These are phyloP conservation scores for Marasmius sp. DNA, from an alignment of 1,284 basidiomycete species.

Conservation along the genomic window DNA sequence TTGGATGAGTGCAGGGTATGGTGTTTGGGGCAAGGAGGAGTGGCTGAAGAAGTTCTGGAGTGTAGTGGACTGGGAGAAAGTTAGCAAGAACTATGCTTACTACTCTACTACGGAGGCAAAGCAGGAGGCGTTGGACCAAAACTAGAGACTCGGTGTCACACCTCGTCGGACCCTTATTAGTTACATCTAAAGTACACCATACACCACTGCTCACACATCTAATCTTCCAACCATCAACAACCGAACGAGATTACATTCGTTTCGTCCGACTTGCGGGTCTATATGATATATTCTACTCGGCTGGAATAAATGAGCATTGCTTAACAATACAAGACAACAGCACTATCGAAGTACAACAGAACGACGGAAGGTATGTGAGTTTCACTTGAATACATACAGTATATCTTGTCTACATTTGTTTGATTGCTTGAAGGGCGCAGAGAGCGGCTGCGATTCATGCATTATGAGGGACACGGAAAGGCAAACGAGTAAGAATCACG, in stretches of 20 bases:
- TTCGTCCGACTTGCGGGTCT: too few species aligned
- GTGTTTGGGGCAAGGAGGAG: constrained; percentile 91
- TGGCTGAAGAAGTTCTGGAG: constrained; percentile 92
- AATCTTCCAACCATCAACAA: too few species aligned
- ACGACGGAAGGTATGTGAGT: neutral
- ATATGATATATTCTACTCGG: too few species aligned
- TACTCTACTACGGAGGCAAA: constrained; percentile 4
- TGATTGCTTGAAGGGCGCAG: constrained; percentile 15
- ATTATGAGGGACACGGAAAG: neutral
- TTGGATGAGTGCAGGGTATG: constrained; percentile 87
- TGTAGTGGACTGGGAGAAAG: constrained; percentile 83
- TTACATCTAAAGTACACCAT: neutral
- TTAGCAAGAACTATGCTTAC: constrained; percentile 35
- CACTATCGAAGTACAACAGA: neutral
- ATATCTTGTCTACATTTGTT: constrained; percentile 4
- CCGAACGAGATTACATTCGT: too few species aligned
- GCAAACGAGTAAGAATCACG: constrained; percentile 28
- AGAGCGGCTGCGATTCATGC: constrained; percentile 57
- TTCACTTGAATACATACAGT: neutral
- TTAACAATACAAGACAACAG: too few species aligned
- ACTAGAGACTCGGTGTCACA: neutral
- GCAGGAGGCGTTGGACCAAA: neutral
- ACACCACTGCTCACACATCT: too few species aligned
- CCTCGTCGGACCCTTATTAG: constrained; percentile 8
- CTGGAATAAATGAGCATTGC: too few species aligned